These are phyloP conservation scores for Salvia splendens DNA, from an alignment of 257 asterid species.

Conservation along the genomic window DNA sequence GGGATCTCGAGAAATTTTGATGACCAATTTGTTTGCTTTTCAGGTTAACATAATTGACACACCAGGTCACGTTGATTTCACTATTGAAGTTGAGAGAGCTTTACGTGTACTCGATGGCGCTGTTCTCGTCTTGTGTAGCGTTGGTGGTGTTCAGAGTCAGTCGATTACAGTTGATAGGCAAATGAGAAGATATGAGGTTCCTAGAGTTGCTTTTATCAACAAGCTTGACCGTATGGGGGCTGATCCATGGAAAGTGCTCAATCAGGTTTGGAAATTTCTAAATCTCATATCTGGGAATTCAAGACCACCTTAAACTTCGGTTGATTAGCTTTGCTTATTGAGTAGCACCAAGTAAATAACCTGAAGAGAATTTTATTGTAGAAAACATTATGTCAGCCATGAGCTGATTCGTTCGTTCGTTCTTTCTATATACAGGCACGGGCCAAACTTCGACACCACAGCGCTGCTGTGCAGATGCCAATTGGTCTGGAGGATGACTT, in stretches of 20 bases:
- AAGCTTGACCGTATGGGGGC: constrained; percentile 99
- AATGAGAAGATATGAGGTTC: constrained; percentile 98
- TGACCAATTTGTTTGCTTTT: constrained; percentile 28
- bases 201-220: constrained; percentile 92
- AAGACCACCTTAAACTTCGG: constrained; percentile 5
- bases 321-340: constrained; percentile 1
- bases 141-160: constrained; percentile 99
- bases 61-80: constrained; percentile 98
- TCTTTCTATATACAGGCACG: constrained; percentile 65
- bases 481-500: constrained; percentile 96
- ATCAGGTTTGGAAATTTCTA: constrained; percentile 60
- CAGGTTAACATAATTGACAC: constrained; percentile 98
- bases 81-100: constrained; percentile 99
- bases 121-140: constrained; percentile 91
- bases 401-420: constrained; percentile 25
- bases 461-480: constrained; percentile 95
- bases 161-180: constrained; percentile 98
- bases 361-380: not conserved
- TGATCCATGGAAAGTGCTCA: constrained; percentile 95
- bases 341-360: constrained; percentile 5
- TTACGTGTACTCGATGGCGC: constrained; percentile 99
- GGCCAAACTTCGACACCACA: constrained; percentile 92
- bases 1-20: not conserved
- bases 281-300: constrained; percentile 1
- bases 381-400: constrained; percentile 22